Evolutionary conservation across 805 yeast species (phyloP).

Genomic region (Zygosaccharomyces bisporus): DNA sequence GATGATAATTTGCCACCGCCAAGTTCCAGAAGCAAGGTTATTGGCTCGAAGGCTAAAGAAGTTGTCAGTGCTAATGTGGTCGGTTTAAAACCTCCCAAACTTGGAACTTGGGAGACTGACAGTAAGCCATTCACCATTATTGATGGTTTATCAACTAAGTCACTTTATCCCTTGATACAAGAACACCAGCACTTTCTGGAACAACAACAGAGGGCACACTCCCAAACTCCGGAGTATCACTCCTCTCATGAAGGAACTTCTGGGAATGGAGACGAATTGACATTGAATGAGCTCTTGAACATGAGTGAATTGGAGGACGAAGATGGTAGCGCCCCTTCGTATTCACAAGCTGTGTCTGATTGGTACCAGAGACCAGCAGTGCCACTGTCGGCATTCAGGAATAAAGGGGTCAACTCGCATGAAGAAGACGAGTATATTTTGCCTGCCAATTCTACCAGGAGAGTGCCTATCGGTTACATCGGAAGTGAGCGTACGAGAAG

Average conservation of each 20-base stretch:
- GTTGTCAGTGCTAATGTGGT: conserved; percentile 83
- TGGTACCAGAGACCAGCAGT: conserved; percentile 47
- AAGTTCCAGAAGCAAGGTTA: conserved; percentile 47
- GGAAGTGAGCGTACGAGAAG: conserved; percentile 36
- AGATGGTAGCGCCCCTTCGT: conserved; percentile 38
- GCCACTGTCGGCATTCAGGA: conserved; percentile 88
- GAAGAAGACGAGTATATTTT: conserved; percentile 34
- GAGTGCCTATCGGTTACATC: conserved; percentile 37
- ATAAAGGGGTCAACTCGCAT: conserved; percentile 52
- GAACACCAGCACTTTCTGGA: conserved; percentile 31
- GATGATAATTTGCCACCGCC: conserved; percentile 79
- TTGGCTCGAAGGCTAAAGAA: conserved; percentile 84
- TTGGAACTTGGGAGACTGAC: conserved; percentile 88
- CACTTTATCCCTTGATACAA: conserved; percentile 53
- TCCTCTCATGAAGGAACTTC: conserved; percentile 18
- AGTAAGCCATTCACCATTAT: conserved; percentile 88
- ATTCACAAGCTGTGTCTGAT: conserved; percentile 36
- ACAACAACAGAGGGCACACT: conserved; percentile 26
- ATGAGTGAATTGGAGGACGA: conserved; percentile 83
- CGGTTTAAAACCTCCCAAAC: conserved; percentile 83
- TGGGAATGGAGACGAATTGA: conserved; percentile 38
- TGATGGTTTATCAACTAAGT: conserved; percentile 88
- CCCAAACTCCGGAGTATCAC: conserved; percentile 23
- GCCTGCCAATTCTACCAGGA: conserved; percentile 30
- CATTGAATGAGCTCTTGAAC: conserved; percentile 78